Conservation (phyloP, 306 rosid genomes). For the Cicer judaicum region DNA sequence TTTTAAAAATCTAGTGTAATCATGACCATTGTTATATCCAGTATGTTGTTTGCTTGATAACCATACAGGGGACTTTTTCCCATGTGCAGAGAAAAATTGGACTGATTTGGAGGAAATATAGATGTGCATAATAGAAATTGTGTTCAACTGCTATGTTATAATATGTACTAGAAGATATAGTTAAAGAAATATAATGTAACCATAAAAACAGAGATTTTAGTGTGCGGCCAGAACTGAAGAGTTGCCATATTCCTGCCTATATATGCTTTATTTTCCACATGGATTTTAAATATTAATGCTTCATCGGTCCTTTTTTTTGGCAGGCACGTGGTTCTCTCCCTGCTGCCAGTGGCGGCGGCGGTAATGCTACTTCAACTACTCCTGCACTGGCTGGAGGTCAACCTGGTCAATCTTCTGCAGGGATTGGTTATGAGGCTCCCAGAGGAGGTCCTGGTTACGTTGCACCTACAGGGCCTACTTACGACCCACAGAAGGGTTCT, state of each 20-base stretch:
- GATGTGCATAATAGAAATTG: background rate
- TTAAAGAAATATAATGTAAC: background rate
- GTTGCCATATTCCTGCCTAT: no score
- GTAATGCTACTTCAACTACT: constrained; percentile 46
- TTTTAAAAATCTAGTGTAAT: background rate
- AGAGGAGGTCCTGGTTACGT: constrained; percentile 60
- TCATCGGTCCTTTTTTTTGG: constrained; percentile 28
- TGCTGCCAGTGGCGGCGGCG: constrained; percentile 36
- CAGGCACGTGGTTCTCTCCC: constrained; percentile 73
- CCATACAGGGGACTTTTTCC: background rate
- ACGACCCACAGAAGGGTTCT: constrained; percentile 59
- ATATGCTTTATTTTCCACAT: constrained; percentile 1
- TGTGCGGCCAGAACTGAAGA: background rate
- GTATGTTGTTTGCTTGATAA: constrained; percentile 9
- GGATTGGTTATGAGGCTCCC: constrained; percentile 56
- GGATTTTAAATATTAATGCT: constrained; percentile 25
- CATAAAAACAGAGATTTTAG: background rate
- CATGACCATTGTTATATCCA: background rate
- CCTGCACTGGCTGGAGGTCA: constrained; percentile 62
- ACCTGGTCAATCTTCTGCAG: constrained; percentile 54
- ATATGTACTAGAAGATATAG: background rate
- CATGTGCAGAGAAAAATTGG: constrained; percentile 1
- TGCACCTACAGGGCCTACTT: constrained; percentile 58
- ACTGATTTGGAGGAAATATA: constrained; percentile 4
- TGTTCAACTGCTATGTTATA: constrained; percentile 19